Conservation (phyloP, 441 rosid genomes). For the Erysimum pusillum region DNA sequence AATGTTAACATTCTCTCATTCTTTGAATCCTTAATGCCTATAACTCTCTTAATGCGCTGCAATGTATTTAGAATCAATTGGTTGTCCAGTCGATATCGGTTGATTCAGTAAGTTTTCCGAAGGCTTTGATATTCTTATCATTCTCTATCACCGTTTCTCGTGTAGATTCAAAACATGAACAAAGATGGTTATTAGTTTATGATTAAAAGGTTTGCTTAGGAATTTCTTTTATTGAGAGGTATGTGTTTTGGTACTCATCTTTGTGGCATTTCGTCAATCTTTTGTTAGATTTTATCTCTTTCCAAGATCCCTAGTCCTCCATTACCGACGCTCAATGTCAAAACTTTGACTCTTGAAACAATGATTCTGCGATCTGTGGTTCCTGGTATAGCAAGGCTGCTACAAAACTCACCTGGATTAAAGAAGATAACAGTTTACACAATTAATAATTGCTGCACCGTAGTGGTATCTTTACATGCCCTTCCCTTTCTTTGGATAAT, state of each 20-base stretch:
- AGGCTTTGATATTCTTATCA: neutral
- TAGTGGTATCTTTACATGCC: neutral
- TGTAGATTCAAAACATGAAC: neutral
- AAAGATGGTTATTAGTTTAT: neutral
- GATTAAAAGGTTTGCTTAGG: neutral
- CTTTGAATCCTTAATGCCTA: neutral
- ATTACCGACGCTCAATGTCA: neutral
- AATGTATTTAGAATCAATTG: no score
- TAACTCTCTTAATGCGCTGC: neutral
- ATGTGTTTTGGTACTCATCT: neutral
- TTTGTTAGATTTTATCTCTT: slow-evolving; percentile 9
- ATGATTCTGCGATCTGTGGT: neutral
- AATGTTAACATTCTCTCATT: neutral
- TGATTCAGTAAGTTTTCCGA: neutral
- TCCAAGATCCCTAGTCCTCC: neutral
- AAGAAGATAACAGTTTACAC: neutral
- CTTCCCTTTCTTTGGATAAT: no score
- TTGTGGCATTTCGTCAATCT: neutral
- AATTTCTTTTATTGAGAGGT: neutral
- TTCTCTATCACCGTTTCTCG: neutral
- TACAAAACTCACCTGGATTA: slow-evolving; percentile 11
- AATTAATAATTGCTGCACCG: neutral
- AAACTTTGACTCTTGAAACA: neutral
- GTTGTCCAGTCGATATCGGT: neutral
- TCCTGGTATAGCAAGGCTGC: neutral